A percentile compares a stretch with the other conserved stretches of the same genome.
phyloP scores from a whole-genome alignment of 352 stramenopile genomes.

The Phytopythium helicoides region DNA sequence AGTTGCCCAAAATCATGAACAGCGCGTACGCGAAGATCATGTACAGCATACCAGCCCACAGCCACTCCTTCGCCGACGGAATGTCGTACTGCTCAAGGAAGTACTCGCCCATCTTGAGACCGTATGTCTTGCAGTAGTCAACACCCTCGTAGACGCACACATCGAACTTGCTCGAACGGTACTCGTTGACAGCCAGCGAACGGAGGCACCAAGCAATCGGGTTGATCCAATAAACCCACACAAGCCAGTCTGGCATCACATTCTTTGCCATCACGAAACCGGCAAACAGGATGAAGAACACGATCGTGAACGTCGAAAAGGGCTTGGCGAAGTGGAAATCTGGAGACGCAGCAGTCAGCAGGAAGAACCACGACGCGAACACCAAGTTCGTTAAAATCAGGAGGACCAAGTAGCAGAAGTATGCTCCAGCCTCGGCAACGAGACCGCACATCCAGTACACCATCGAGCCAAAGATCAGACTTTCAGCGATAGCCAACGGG shows the following conservation, averaged over 20 bases:
- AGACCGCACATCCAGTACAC: conserved; percentile 84
- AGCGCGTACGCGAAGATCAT: conserved; percentile 32
- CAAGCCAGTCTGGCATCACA: too few species aligned
- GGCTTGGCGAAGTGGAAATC: conserved; percentile 31
- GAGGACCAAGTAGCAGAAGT: conserved; percentile 40
- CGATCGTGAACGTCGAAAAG: conserved; percentile 30
- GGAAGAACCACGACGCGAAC: conserved; percentile 50
- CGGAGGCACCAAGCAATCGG: conserved; percentile 43
- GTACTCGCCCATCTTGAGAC: conserved; percentile 36
- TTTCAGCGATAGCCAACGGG: conserved; percentile 56
- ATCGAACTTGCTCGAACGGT: conserved; percentile 20
- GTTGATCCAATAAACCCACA: conserved; percentile 56
- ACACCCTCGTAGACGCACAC: conserved; percentile 35
- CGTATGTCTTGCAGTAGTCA: conserved; percentile 30
- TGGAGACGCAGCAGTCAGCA: conserved; percentile 21
- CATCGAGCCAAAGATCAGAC: conserved; percentile 67
- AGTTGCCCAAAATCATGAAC: conserved; percentile 44
- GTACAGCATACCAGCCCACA: conserved; percentile 27
- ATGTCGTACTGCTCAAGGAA: conserved; percentile 34
- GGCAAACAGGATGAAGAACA: too few species aligned
- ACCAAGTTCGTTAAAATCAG: conserved; percentile 40
- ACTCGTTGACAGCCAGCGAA: conserved; percentile 29
- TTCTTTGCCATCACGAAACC: too few species aligned
- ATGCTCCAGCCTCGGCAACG: conserved; percentile 14
- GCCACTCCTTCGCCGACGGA: conserved; percentile 19